Percentiles rank a stretch among this genome's conserved stretches.
phyloP scores from a whole-genome alignment of 805 yeast genomes.

The Teunomyces atbi region DNA sequence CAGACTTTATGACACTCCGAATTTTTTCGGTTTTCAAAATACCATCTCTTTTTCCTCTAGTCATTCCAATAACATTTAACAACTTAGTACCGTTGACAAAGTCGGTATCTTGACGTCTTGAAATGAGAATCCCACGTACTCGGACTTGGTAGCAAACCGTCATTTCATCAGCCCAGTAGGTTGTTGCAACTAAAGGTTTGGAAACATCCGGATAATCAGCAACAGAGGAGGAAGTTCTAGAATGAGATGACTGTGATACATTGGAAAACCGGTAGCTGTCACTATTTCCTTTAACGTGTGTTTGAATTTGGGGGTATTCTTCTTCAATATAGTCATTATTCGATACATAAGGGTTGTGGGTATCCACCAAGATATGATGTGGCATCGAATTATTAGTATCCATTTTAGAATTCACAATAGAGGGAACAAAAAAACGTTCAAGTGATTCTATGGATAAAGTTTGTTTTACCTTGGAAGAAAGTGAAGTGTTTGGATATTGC shows the following conservation, averaged over 20 bases:
- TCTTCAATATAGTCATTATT: background rate
- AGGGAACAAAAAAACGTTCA: background rate
- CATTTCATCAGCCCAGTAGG: constrained; percentile 37
- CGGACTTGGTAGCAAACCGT: constrained; percentile 39
- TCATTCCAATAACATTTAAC: constrained; percentile 38
- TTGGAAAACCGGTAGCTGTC: background rate
- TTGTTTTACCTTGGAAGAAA: constrained; percentile 1
- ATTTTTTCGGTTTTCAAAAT: constrained; percentile 34
- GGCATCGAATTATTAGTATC: background rate
- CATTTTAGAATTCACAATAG: background rate
- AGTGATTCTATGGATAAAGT: background rate
- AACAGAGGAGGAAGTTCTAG: constrained; percentile 15
- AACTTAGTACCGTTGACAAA: constrained; percentile 40
- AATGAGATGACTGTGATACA: constrained; percentile 6
- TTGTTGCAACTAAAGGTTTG: constrained; percentile 36
- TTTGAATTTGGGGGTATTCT: background rate
- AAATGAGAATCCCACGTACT: constrained; percentile 31
- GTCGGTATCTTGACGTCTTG: constrained; percentile 35
- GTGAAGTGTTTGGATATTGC: background rate
- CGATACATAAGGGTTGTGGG: background rate
- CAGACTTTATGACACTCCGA: constrained; percentile 29
- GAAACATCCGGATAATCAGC: constrained; percentile 16
- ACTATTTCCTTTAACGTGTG: background rate
- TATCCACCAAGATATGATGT: background rate
- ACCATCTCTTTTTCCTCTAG: constrained; percentile 42